Base-by-base conservation (phyloP, 73 alveolate genomes). In the Blepharisma stoltei region DNA sequence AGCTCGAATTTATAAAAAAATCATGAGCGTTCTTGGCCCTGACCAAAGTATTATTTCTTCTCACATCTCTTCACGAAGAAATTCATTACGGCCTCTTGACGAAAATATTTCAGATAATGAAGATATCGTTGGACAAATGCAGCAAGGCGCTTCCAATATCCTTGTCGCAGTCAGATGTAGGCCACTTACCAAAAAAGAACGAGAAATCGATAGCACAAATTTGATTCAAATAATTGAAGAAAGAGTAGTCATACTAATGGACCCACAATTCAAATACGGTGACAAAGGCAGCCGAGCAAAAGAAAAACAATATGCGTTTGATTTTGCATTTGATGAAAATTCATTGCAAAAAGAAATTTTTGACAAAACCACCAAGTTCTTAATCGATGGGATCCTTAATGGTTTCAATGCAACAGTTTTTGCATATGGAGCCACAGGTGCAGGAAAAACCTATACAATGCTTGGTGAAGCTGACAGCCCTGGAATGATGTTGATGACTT, bases 371-470 rank as follows among this genome's bases (percentile, higher is more conserved):
- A 94, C 99, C 1, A 86, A 85, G 81, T 91, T 89, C 71, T 71
- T 97, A 41, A 83, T 95, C 14, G 98, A 97, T n/a, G 99, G 99
- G 25, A 94, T 97, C 4, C 85, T 95, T 5, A 92, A 92, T 75
- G 99, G 99, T 0, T 97, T 84, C 68, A 97, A 97, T 88, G 96
- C 99, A 11, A 97, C 99, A 6, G 99, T 97, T 0, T 97, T 97
- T 83, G 99, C 99, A 1, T 97, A 95, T 90, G 99, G 99, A 1
- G 98, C 99, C 32, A 93, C 97, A 9, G 99, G 99, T 14, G 98
- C 99, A 37, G 99, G 99, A 45, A 97, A 97, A 86, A 97, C 99
- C n/a, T 94, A 97, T 83, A 97, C 99, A 37, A 97, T 97, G 99
- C 85, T 97, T 20, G 99, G 99, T 38, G 89, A 85, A 71, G 97